Evolutionary conservation across 108 stramenopile genomes (phyloP), one percentile per base, ranked within the genome.

Genomic region (Pseudonitzschia pungens): DNA sequence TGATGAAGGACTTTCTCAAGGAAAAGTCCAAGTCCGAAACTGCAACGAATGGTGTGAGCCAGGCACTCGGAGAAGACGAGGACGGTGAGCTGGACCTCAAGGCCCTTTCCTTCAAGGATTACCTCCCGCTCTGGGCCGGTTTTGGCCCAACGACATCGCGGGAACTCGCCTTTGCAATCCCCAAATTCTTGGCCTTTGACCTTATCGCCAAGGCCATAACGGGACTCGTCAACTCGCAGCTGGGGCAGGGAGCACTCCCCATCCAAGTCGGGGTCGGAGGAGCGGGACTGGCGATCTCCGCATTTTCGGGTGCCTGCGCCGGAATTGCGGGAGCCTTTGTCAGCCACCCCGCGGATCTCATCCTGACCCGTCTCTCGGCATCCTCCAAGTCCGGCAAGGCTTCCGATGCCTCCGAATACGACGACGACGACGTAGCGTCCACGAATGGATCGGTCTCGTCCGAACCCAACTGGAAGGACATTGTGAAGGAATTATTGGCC

Each of bases 141-240:
- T 92, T 92, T 69, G 60, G 63, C 48, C 90, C 94, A 28, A 96
- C 89, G 26, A 84, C 87, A 44, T 86, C 84, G 11, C 82, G 94
- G n/a, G 94, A 96, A 77, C 77, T 96, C 14, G 90, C 92, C 36
- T 96, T 96, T 73, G 94, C 89, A 16, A 81, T 96, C 7, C 86
- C 87, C 16, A 96, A 96, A 63, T 96, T 96, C 64, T 69, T 91
- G 21, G 85, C 84, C 1, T 96, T 96, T 76, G 94, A 96, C 55
- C 26, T 96, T 10, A 68, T 92, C 67, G 82, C 93, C 20, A 74
- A 65, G 54, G 64, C 71, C 7, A 75, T 92, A 44, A 74, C 86
- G 10, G 74, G 65, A 42, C 71, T 91, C 20, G 52, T 89, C 44
- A 92, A 92, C 60, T 52, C 78, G 21, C 79, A 88, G n/a, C 29